phyloP scores from a whole-genome alignment of 75 land plant species.

The Ceratopteris richardii region DNA sequence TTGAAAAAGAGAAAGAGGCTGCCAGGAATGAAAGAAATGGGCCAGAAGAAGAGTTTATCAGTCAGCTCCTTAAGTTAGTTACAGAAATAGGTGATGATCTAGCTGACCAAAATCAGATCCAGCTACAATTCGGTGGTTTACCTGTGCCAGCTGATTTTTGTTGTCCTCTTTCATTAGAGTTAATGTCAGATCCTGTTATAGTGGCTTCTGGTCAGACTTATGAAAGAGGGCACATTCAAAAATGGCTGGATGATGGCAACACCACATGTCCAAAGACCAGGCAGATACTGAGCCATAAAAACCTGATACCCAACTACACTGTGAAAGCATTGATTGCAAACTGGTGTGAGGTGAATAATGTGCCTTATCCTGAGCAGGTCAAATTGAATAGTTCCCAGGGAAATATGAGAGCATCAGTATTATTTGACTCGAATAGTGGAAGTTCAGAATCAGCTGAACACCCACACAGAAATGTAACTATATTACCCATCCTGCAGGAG shows the following conservation, averaged over 20 bases:
- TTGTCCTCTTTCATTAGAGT: too few relatives aligned
- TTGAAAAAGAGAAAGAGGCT: conserved; percentile 38
- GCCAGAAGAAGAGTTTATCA: conserved; percentile 40
- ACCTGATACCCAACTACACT: too few relatives aligned
- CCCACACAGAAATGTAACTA: background rate
- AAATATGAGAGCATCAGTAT: background rate
- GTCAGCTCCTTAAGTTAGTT: conserved; percentile 41
- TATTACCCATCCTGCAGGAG: background rate
- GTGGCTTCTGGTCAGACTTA: conserved; percentile 13
- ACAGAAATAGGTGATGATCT: conserved; percentile 41
- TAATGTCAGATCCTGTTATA: conserved; percentile 4
- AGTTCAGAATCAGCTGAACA: too few relatives aligned
- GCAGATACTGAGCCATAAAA: background rate
- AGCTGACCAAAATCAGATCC: conserved; percentile 30
- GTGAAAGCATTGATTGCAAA: too few relatives aligned
- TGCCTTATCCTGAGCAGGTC: conserved; percentile 54
- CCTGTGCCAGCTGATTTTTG: conserved; percentile 17
- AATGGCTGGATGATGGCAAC: conserved; percentile 13
- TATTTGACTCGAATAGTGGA: too few relatives aligned
- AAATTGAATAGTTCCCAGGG: conserved; percentile 1
- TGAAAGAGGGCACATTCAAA: conserved; percentile 5
- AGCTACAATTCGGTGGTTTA: conserved; percentile 24
- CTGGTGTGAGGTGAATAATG: conserved; percentile 23
- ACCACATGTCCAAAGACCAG: conserved; percentile 12
- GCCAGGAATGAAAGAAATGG: conserved; percentile 24